These are phyloP conservation scores for Fusarium bulbicola DNA, from an alignment of 2,329 filamentous ascomycete species.

Conservation along the genomic window DNA sequence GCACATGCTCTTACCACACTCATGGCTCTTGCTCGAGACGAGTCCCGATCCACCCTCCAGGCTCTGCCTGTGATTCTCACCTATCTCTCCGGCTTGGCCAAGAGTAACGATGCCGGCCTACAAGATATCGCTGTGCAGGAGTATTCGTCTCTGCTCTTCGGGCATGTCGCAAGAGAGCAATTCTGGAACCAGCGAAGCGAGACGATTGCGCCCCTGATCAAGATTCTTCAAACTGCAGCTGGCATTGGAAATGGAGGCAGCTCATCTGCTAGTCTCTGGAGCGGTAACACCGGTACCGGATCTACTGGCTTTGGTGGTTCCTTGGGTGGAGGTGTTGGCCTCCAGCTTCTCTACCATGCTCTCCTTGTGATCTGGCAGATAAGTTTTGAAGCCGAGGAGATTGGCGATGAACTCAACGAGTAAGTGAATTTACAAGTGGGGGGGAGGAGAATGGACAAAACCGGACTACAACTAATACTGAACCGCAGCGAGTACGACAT, in stretches of 20 bases:
- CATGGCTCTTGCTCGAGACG: conserved; percentile 73
- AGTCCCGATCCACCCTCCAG: conserved; percentile 72
- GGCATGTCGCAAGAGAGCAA: conserved; percentile 75
- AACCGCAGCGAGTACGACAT: conserved; percentile 81
- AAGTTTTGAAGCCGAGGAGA: conserved; percentile 85
- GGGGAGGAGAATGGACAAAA: not conserved
- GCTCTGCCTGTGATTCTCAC: conserved; percentile 84
- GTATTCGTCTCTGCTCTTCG: conserved; percentile 85
- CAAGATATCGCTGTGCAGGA: conserved; percentile 96
- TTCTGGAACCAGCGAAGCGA: conserved; percentile 94
- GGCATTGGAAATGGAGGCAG: conserved; percentile 73
- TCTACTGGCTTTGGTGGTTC: conserved; percentile 70
- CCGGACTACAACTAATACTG: conserved; percentile 24
- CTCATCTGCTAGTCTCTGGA: conserved; percentile 69
- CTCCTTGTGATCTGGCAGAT: conserved; percentile 95
- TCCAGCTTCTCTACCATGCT: conserved; percentile 94
- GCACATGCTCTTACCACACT: conserved; percentile 86
- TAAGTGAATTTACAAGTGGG: conserved; percentile 56
- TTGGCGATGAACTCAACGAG: conserved; percentile 84
- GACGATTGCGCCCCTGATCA: conserved; percentile 82
- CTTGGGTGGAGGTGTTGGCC: conserved; percentile 82
- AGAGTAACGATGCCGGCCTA: conserved; percentile 85
- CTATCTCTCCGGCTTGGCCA: conserved; percentile 85
- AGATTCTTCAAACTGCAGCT: conserved; percentile 82
- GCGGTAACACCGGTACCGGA: conserved; percentile 60